Percentiles rank a stretch among this genome's conserved stretches.
phyloP scores from a whole-genome alignment of 257 asterid genomes.

The Euphrasia confusa region DNA sequence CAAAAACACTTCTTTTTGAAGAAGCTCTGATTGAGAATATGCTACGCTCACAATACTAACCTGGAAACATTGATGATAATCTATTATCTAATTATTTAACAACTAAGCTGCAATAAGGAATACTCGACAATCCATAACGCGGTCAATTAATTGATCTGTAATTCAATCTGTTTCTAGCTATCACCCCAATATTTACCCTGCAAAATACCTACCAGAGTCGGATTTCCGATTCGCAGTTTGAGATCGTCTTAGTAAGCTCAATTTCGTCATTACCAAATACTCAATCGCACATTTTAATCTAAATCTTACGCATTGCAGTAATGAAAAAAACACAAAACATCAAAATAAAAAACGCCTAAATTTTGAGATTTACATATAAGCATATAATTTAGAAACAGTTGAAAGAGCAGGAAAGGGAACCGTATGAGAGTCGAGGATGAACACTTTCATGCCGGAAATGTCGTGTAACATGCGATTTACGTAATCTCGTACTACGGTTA shows the following conservation, averaged over 20 bases:
- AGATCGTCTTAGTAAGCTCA: constrained; percentile 17
- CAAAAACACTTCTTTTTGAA: constrained; percentile 91
- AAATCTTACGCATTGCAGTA: constrained; percentile 1
- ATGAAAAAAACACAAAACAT: neutral
- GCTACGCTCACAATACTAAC: constrained; percentile 89
- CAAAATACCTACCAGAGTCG: too few relatives aligned
- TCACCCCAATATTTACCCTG: neutral
- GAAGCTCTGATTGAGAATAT: constrained; percentile 94
- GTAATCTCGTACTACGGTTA: constrained; percentile 69
- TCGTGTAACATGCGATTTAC: constrained; percentile 85
- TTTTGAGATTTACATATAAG: neutral
- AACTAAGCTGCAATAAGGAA: neutral
- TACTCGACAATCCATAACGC: neutral
- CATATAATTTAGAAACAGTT: neutral
- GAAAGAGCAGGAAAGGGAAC: constrained; percentile 28
- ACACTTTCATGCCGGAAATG: constrained; percentile 96
- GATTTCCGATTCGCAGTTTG: neutral
- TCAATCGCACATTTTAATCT: neutral
- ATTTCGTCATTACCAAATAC: constrained; percentile 2
- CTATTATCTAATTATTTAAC: neutral
- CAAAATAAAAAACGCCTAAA: neutral
- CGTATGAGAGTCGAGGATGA: constrained; percentile 90
- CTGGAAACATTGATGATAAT: constrained; percentile 37
- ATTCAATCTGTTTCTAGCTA: neutral
- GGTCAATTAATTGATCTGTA: neutral